Evolutionary conservation across 1,284 basidiomycete genomes (phyloP).

Genomic region (Tremellales sp.): DNA sequence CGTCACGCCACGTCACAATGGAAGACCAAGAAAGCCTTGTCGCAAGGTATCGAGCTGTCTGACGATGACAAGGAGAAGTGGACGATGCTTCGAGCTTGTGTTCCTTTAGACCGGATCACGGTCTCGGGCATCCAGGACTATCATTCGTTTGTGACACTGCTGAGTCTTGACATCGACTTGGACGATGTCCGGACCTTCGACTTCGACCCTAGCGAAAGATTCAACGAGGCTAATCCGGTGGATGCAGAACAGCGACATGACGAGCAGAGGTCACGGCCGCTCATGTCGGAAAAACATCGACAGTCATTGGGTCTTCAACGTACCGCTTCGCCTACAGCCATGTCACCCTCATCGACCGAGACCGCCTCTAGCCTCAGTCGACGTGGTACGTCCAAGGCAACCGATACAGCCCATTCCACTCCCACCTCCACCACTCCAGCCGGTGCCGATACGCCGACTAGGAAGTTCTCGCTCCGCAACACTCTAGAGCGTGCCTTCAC

Average conservation of each 20-base stretch:
- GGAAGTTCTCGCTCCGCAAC: not conserved
- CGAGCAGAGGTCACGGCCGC: not conserved
- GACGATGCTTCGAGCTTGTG: constrained; percentile 56
- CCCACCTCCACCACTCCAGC: not conserved
- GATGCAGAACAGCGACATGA: not conserved
- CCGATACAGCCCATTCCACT: not conserved
- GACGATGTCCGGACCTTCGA: constrained; percentile 8
- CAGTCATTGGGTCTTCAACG: not conserved
- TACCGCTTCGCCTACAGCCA: not conserved
- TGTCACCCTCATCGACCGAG: not conserved
- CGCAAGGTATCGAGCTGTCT: constrained; percentile 11
- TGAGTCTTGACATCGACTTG: constrained; percentile 33
- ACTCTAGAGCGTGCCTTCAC: not conserved
- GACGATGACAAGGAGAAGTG: constrained; percentile 40
- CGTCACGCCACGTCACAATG: constrained; percentile 34
- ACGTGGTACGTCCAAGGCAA: not conserved
- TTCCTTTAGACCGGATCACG: constrained; percentile 55
- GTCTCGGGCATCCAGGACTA: constrained; percentile 38
- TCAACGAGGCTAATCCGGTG: constrained; percentile 18
- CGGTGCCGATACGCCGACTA: not conserved
- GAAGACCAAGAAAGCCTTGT: constrained; percentile 3
- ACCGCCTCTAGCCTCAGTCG: not conserved
- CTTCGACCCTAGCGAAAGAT: constrained; percentile 11
- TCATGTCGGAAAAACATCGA: not conserved
- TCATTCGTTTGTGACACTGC: constrained; percentile 46